These are phyloP conservation scores for Trapa incisa DNA, from an alignment of 345 rosid genomes.

Conservation along the genomic window DNA sequence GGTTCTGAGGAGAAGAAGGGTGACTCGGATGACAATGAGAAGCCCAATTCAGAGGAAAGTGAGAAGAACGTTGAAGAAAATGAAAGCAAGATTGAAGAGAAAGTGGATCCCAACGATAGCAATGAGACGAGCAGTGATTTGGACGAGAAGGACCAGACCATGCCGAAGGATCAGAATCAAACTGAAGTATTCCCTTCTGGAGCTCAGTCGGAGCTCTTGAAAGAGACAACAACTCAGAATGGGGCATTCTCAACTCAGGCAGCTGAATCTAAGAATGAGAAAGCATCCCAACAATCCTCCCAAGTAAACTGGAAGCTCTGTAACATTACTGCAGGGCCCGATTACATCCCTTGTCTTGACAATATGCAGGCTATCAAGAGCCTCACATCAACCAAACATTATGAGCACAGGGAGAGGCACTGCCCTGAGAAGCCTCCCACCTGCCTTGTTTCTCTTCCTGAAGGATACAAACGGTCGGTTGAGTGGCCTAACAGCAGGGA, in stretches of 20 bases:
- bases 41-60: slow-evolving; percentile 18
- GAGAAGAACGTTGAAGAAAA: slow-evolving; percentile 26
- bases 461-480: slow-evolving; percentile 65
- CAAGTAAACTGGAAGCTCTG: slow-evolving; percentile 61
- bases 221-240: slow-evolving; percentile 54
- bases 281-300: slow-evolving; percentile 53
- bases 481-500: slow-evolving; percentile 97
- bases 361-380: slow-evolving; percentile 64
- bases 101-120: slow-evolving; percentile 25
- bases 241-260: slow-evolving; percentile 89
- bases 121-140: slow-evolving; percentile 26
- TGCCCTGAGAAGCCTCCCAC: slow-evolving; percentile 82
- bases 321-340: slow-evolving; percentile 81
- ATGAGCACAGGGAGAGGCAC: slow-evolving; percentile 96
- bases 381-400: slow-evolving; percentile 70
- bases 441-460: slow-evolving; percentile 81
- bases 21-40: slow-evolving; percentile 22
- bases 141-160: slow-evolving; percentile 27
- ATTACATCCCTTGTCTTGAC: slow-evolving; percentile 96
- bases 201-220: slow-evolving; percentile 68
- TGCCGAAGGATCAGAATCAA: slow-evolving; percentile 30
- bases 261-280: slow-evolving; percentile 73
- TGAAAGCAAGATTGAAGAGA: slow-evolving; percentile 27
- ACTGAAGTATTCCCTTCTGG: slow-evolving; percentile 65
- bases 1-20: slow-evolving; percentile 29